Conservation (phyloP, 176 grass and related monocot species). For the Juncus effusus region DNA sequence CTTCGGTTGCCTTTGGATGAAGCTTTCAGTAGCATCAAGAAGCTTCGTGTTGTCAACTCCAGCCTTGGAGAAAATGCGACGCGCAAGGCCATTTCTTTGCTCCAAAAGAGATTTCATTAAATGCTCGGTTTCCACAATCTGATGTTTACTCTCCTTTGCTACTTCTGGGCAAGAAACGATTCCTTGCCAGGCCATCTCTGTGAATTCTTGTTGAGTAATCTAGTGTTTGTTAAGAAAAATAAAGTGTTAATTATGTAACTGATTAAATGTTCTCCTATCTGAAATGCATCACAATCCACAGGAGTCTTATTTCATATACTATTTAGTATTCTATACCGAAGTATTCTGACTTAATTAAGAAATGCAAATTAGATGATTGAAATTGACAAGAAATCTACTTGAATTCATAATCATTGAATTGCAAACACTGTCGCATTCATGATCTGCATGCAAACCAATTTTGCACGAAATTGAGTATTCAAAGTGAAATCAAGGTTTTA, state of each 20-base stretch:
- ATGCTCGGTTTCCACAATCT: slow-evolving; percentile 97
- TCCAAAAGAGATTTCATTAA: slow-evolving; percentile 92
- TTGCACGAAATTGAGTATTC: too few species aligned
- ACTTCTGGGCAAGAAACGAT: slow-evolving; percentile 83
- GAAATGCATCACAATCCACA: too few species aligned
- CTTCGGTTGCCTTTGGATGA: slow-evolving; percentile 95
- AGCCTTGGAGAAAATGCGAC: slow-evolving; percentile 88
- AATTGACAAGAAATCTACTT: too few species aligned
- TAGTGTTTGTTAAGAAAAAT: slow-evolving; percentile 11
- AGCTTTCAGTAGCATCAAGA: slow-evolving; percentile 81
- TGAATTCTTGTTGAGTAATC: slow-evolving; percentile 99
- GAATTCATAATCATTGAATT: too few species aligned
- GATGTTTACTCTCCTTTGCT: slow-evolving; percentile 91
- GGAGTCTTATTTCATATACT: not conserved
- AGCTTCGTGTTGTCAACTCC: slow-evolving; percentile 93
- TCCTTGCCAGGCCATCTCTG: slow-evolving; percentile 94
- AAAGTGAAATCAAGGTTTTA: too few species aligned
- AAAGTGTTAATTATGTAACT: slow-evolving; percentile 3
- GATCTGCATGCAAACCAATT: too few species aligned
- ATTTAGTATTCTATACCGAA: too few species aligned
- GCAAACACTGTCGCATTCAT: too few species aligned
- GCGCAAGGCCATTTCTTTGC: slow-evolving; percentile 93
- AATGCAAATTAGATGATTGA: too few species aligned
- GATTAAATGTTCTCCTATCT: too few species aligned
- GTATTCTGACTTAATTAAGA: too few species aligned